Evolutionary conservation across 495 filamentous ascomycete genomes (phyloP).

Genomic region (Neurospora sp.): DNA sequence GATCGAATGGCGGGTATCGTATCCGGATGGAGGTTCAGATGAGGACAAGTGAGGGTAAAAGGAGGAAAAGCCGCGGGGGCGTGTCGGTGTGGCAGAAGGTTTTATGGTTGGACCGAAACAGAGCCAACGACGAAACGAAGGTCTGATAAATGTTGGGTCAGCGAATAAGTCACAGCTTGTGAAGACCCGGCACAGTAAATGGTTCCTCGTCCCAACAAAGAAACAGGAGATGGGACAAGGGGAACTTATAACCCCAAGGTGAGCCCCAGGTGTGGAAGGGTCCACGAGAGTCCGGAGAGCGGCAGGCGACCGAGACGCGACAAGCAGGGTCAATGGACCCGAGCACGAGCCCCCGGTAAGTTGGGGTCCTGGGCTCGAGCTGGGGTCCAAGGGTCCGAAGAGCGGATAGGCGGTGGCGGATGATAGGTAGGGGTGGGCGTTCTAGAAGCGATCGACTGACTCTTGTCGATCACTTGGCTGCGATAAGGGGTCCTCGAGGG

Average conservation of each 20-base stretch:
- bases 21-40: not conserved
- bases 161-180: not conserved
- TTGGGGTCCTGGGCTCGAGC: not conserved
- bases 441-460: constrained; percentile 16
- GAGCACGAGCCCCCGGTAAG: not conserved
- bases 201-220: not conserved
- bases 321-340: not conserved
- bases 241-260: not conserved
- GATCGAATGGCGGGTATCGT: not conserved
- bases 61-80: not conserved
- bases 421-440: constrained; percentile 3
- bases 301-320: not conserved
- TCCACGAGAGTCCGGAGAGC: constrained; percentile 5
- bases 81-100: not conserved
- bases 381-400: not conserved
- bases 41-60: not conserved
- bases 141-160: not conserved
- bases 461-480: constrained; percentile 6
- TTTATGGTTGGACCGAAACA: constrained; percentile 3
- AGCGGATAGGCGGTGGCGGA: constrained; percentile 8
- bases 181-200: not conserved
- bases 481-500: constrained; percentile 6
- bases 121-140: not conserved
- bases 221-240: not conserved
- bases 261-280: not conserved